A percentile compares a stretch with the other conserved stretches of the same genome.
Conservation (phyloP, 2,329 filamentous ascomycete genomes). For the Aspergillus sojae region DNA sequence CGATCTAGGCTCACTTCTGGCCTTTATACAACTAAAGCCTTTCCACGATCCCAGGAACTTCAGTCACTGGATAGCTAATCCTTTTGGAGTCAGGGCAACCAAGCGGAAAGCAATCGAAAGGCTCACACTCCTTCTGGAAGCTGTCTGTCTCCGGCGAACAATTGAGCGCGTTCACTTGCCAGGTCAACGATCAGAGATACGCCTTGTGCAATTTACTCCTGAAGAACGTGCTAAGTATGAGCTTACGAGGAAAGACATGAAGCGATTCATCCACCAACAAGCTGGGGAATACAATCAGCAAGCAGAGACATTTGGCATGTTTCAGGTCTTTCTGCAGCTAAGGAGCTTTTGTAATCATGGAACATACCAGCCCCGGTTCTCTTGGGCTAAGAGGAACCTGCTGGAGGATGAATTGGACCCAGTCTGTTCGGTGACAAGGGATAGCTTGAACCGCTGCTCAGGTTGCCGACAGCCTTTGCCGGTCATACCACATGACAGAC, state of each 20-base stretch:
- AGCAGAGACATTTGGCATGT: conserved; percentile 42
- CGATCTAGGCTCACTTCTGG: conserved; percentile 55
- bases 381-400: conserved; percentile 7
- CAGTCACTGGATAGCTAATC: conserved; percentile 26
- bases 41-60: conserved; percentile 5
- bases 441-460: conserved; percentile 7
- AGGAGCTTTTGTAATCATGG: conserved; percentile 12
- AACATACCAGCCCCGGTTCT: conserved; percentile 9
- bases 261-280: not conserved
- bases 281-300: not conserved
- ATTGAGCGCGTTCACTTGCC: conserved; percentile 28
- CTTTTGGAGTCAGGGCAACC: conserved; percentile 35
- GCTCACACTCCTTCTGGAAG: conserved; percentile 34
- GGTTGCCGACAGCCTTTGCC: conserved; percentile 7
- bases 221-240: not conserved
- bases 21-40: conserved; percentile 46
- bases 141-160: conserved; percentile 29
- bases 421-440: conserved; percentile 6
- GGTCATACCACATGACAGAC: not conserved
- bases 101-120: conserved; percentile 18
- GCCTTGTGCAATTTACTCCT: not conserved
- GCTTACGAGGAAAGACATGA: not conserved
- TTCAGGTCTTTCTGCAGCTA: conserved; percentile 38
- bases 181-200: not conserved
- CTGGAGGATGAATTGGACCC: conserved; percentile 6